A percentile compares a stretch with the other conserved stretches of the same genome.
Conservation (phyloP, 768 basidiomycete genomes). For the Termitomyces eurrhizus region DNA sequence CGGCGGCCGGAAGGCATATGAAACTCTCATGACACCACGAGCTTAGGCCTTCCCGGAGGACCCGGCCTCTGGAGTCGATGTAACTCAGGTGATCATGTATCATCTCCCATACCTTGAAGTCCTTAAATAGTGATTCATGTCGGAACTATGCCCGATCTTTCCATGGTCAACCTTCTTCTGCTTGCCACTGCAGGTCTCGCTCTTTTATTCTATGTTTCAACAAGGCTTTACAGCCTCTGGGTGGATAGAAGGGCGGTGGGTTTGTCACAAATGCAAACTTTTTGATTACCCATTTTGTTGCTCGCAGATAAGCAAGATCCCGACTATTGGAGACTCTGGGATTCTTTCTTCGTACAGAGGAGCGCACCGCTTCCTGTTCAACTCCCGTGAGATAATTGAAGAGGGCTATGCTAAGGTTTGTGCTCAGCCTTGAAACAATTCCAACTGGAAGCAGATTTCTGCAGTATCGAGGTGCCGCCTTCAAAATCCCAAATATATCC, state of each 20-base stretch:
- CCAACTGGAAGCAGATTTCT: background rate
- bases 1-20: background rate
- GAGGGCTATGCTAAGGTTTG: slow-evolving; percentile 15
- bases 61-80: background rate
- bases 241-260: background rate
- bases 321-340: slow-evolving; percentile 16
- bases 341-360: slow-evolving; percentile 16
- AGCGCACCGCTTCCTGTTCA: slow-evolving; percentile 10
- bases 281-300: background rate
- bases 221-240: background rate
- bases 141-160: background rate
- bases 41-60: background rate
- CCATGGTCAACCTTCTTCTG: background rate
- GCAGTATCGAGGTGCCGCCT: slow-evolving; percentile 17
- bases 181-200: background rate
- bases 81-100: background rate
- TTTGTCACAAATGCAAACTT: background rate
- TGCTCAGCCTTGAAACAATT: background rate
- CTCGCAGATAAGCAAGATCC: slow-evolving; percentile 11
- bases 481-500: slow-evolving; percentile 21
- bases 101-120: background rate
- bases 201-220: background rate
- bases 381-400: slow-evolving; percentile 13
- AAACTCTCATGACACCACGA: background rate
- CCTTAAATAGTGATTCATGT: background rate